Percentiles rank a stretch among this genome's conserved stretches.
These are phyloP conservation scores for Penicillium salamii DNA, from an alignment of 495 filamentous ascomycete genomes.

Conservation along the genomic window DNA sequence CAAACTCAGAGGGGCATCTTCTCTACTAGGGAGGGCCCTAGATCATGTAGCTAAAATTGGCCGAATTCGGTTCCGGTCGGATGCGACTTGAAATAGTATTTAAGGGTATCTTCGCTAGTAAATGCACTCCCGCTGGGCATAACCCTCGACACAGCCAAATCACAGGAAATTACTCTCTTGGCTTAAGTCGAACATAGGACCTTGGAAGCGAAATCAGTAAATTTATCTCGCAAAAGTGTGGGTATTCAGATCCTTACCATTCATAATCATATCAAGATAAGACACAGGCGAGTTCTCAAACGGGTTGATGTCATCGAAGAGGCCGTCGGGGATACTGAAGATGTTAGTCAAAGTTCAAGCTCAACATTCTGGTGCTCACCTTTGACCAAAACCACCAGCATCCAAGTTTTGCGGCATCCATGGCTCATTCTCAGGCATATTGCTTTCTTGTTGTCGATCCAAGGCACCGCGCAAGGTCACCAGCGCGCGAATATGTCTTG, in stretches of 20 bases:
- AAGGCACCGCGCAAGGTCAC: constrained; percentile 27
- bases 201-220: constrained; percentile 4
- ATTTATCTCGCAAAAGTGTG: not conserved
- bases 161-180: constrained; percentile 18
- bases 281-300: constrained; percentile 28
- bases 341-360: not conserved
- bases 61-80: too few relatives aligned
- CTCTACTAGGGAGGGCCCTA: too few relatives aligned
- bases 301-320: constrained; percentile 12
- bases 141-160: too few relatives aligned
- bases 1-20: too few relatives aligned
- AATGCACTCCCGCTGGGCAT: too few relatives aligned
- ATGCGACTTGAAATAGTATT: too few relatives aligned
- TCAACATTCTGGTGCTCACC: constrained; percentile 4
- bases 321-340: constrained; percentile 1
- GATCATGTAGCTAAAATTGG: too few relatives aligned
- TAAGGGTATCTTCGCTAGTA: too few relatives aligned
- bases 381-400: not conserved
- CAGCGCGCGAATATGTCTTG: constrained; percentile 33
- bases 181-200: constrained; percentile 31
- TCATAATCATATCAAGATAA: constrained; percentile 40
- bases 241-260: constrained; percentile 16
- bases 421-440: constrained; percentile 3
- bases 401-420: not conserved
- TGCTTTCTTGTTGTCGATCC: constrained; percentile 13